These are phyloP conservation scores for Gossypium thurberi DNA, from an alignment of 345 rosid species.

Conservation along the genomic window DNA sequence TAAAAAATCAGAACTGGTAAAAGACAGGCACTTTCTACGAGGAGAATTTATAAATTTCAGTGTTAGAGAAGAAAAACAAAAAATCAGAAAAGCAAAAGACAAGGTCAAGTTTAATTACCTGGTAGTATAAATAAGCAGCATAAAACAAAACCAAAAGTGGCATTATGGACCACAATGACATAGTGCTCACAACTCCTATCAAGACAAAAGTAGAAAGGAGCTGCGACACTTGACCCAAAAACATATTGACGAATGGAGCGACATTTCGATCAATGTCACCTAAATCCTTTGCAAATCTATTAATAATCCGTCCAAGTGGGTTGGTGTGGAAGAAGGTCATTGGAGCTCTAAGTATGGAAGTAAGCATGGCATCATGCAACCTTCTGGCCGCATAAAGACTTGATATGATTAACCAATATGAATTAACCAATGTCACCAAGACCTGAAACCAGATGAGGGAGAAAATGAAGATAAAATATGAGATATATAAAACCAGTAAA, in stretches of 20 bases:
- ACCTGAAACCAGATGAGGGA: constrained; percentile 46
- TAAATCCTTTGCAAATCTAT: constrained; percentile 94
- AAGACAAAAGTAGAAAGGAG: constrained; percentile 89
- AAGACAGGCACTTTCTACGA: neutral
- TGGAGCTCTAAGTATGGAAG: constrained; percentile 88
- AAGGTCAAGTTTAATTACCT: constrained; percentile 39
- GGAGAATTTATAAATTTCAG: neutral
- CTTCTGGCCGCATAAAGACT: constrained; percentile 87
- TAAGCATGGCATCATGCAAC: constrained; percentile 92
- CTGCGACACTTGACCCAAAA: constrained; percentile 71
- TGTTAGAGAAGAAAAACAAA: neutral
- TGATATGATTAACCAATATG: constrained; percentile 81
- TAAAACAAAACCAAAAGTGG: constrained; percentile 91
- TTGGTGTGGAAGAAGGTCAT: constrained; percentile 97
- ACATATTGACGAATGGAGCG: constrained; percentile 69
- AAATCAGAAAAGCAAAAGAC: neutral
- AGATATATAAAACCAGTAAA: neutral
- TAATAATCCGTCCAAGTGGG: constrained; percentile 88
- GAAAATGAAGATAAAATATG: neutral
- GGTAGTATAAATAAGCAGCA: constrained; percentile 86
- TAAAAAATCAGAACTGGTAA: neutral
- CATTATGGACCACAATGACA: constrained; percentile 97
- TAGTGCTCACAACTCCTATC: constrained; percentile 95
- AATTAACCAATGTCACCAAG: constrained; percentile 66
- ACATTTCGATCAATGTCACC: constrained; percentile 91